phyloP scores from a whole-genome alignment of 2,329 filamentous ascomycete species.

The Aspergillus fijiensis region DNA sequence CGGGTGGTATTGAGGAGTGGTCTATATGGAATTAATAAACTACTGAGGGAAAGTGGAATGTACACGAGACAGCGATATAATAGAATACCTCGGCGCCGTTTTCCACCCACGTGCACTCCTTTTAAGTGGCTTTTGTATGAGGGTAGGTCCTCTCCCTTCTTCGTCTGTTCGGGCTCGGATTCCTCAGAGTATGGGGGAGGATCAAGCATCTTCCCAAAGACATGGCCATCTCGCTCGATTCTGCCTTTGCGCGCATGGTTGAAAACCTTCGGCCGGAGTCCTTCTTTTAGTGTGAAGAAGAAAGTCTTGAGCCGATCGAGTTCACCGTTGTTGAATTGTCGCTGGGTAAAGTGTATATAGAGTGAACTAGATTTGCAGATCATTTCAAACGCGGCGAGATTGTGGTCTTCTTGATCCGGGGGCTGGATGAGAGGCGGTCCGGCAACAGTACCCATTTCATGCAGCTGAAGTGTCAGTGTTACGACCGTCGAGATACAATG shows the following conservation, averaged over 20 bases:
- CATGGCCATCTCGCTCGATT: constrained; percentile 16
- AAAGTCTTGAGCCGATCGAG: constrained; percentile 15
- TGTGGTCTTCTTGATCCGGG: constrained; percentile 10
- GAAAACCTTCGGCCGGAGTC: no score
- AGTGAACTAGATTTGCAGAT: constrained; percentile 20
- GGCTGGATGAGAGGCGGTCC: neutral
- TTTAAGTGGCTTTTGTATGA: constrained; percentile 11
- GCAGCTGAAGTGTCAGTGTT: constrained; percentile 2
- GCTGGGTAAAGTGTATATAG: constrained; percentile 16
- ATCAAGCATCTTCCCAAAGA: constrained; percentile 13
- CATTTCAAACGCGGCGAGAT: constrained; percentile 15
- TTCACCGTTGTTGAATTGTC: constrained; percentile 18
- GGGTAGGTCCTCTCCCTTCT: constrained; percentile 14
- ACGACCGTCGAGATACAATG: constrained; percentile 1
- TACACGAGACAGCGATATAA: constrained; percentile 9
- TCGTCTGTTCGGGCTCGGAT: constrained; percentile 1
- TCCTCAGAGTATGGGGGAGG: constrained; percentile 9
- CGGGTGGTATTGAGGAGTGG: constrained; percentile 10
- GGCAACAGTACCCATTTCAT: constrained; percentile 7
- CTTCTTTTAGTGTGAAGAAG: constrained; percentile 7
- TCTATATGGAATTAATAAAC: constrained; percentile 16
- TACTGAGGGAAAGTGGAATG: constrained; percentile 8
- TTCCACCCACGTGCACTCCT: constrained; percentile 12
- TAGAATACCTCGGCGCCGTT: constrained; percentile 20
- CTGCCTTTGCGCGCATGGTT: constrained; percentile 6